Conservation (phyloP, 2,329 filamentous ascomycete genomes). For the Beauveria pseudobassiana region DNA sequence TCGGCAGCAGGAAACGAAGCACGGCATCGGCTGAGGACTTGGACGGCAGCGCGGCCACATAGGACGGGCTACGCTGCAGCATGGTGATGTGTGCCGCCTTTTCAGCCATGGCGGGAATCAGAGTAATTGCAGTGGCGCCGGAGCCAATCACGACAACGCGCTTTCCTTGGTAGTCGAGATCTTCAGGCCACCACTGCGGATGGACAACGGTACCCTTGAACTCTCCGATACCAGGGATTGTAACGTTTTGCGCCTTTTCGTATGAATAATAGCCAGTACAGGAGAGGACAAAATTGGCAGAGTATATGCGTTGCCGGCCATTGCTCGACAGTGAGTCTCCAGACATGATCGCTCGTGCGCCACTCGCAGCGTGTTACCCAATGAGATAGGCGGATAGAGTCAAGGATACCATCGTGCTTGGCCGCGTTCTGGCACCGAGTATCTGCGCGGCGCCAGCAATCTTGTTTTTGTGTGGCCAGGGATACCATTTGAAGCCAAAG, state of each 20-base stretch:
- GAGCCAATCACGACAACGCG: constrained; percentile 59
- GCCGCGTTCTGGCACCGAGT: constrained; percentile 42
- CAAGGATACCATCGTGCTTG: constrained; percentile 39
- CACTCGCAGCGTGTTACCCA: constrained; percentile 41
- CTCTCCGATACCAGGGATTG: constrained; percentile 34
- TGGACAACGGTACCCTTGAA: constrained; percentile 60
- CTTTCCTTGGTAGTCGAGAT: constrained; percentile 58
- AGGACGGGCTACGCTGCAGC: constrained; percentile 60
- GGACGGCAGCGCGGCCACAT: constrained; percentile 39
- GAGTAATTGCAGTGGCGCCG: constrained; percentile 59
- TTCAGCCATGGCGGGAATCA: constrained; percentile 53
- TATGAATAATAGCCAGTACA: constrained; percentile 24
- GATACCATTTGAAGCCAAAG: constrained; percentile 60
- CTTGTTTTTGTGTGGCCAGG: constrained; percentile 49
- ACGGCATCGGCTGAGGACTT: constrained; percentile 19
- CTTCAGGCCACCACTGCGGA: constrained; percentile 65
- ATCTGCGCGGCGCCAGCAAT: constrained; percentile 45
- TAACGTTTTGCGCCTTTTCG: neutral
- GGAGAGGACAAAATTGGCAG: constrained; percentile 20
- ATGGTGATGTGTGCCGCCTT: constrained; percentile 55
- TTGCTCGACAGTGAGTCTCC: constrained; percentile 38
- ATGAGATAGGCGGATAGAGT: constrained; percentile 42
- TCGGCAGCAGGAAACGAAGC: constrained; percentile 35
- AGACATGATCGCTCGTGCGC: constrained; percentile 44
- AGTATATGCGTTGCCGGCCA: constrained; percentile 12